Evolutionary conservation across 1,139 yeast species (phyloP), one percentile per base, ranked within the genome.

Genomic region (Meyerozyma elateridarum): DNA sequence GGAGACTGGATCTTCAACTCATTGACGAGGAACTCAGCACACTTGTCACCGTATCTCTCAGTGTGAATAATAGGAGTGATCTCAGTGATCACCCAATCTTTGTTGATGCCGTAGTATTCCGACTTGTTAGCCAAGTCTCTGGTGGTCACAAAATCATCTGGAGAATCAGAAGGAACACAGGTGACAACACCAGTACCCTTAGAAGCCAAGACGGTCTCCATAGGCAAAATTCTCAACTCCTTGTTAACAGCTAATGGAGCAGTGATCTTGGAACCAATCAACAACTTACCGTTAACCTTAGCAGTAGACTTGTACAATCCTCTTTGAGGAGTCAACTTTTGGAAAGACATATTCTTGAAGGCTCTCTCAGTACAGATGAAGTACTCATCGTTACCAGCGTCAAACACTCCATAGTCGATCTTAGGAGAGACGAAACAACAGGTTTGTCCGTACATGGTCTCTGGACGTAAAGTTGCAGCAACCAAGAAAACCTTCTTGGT

Each of bases 151-250:
- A 54, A 91, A 69, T 91, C 98, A 65, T 93, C 99, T 39, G 99
- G 97, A 36, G 97, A 89, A 61, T 89, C 96, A 11, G 95, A 83
- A 43, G 98, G 98, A 43, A 89, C 98, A 69, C 96, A 93, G 9
- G 97, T 91, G 38, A 93, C 98, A 28, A 91, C 97, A 68, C 97
- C 98, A 32, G 98, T 93, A 73, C 98, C 98, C 69, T 93, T 91
- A 38, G 79, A 72, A 26, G 95, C 94, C 58, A 91, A 71, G 37
- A 93, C 91, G 22, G 96, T 87, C 62, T 91, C 97, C 99, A 91
- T 91, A 45, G 99, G 99, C 48, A 91, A 73, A 38, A 93, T 83
- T 52, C 93, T 75, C 46, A 91, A 69, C 49, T 84, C 78, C 36
- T 77, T 67, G 56, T 78, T 68, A 13, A 70, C 71, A 11, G 96